These are phyloP conservation scores for Phytophthora fragariaefolia DNA, from an alignment of 352 stramenopile species.

Conservation along the genomic window DNA sequence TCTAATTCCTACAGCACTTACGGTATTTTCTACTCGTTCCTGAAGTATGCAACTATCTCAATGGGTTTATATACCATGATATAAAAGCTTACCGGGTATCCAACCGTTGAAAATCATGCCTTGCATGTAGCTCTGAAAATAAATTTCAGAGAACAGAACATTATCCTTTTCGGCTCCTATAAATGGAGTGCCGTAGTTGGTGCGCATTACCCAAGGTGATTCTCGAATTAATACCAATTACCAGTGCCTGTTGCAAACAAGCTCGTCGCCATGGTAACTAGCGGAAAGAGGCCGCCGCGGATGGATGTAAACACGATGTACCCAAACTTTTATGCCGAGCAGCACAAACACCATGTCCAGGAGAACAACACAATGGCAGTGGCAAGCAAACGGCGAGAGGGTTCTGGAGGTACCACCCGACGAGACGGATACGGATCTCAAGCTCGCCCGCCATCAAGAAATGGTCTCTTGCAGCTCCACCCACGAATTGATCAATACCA, in stretches of 20 bases:
- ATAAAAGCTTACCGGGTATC: too few species aligned
- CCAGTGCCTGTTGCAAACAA: background rate
- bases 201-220: background rate
- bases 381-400: constrained; percentile 22
- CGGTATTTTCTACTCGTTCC: too few species aligned
- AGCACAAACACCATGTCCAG: constrained; percentile 45
- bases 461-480: constrained; percentile 10
- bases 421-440: constrained; percentile 11
- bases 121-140: too few species aligned
- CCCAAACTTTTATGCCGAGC: constrained; percentile 65
- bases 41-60: too few species aligned
- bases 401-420: constrained; percentile 11
- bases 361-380: constrained; percentile 32
- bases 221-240: background rate
- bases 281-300: constrained; percentile 8
- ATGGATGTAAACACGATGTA: constrained; percentile 51
- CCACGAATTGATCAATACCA: constrained; percentile 1
- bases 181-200: background rate
- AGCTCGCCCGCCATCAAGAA: constrained; percentile 11
- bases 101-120: too few species aligned
- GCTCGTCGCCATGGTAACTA: constrained; percentile 10
- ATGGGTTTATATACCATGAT: too few species aligned
- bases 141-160: too few species aligned
- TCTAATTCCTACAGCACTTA: too few species aligned
- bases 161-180: background rate